Conservation (phyloP, 2,329 filamentous ascomycete species). For the Penicillium sp. region DNA sequence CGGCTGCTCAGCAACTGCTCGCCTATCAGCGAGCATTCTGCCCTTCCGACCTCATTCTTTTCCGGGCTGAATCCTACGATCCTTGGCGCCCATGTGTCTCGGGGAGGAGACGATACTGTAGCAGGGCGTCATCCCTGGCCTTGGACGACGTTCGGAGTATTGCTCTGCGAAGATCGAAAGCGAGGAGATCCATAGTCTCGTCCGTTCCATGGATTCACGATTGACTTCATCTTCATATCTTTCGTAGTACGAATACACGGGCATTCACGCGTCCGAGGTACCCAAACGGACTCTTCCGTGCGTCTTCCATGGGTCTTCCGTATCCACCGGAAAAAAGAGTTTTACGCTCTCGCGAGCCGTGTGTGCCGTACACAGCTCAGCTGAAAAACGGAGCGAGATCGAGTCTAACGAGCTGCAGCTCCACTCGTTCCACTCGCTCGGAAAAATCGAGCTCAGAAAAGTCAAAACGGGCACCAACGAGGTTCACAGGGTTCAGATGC, state of each 20-base stretch:
- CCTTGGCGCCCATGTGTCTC: slow-evolving; percentile 25
- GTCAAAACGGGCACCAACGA: slow-evolving; percentile 9
- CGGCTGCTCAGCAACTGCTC: slow-evolving; percentile 33
- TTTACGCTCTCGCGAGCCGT: slow-evolving; percentile 18
- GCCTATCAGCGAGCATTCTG: slow-evolving; percentile 32
- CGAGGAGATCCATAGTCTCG: neutral
- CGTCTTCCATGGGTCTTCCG: slow-evolving; percentile 24
- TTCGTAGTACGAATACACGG: neutral
- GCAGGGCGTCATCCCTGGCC: slow-evolving; percentile 1
- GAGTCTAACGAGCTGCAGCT: slow-evolving; percentile 27
- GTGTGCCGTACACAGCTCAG: slow-evolving; percentile 17
- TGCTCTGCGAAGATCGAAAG: neutral
- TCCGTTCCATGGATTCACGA: neutral
- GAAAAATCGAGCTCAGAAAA: slow-evolving; percentile 30
- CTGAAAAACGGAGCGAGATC: slow-evolving; percentile 31
- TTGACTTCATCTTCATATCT: neutral
- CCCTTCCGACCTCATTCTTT: slow-evolving; percentile 10
- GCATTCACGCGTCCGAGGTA: slow-evolving; percentile 1
- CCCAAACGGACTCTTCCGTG: slow-evolving; percentile 11
- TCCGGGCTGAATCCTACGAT: slow-evolving; percentile 19
- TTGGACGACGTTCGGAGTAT: neutral
- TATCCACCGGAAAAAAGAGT: slow-evolving; percentile 18
- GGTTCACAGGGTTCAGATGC: slow-evolving; percentile 10
- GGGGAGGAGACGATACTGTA: slow-evolving; percentile 3
- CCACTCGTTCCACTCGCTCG: slow-evolving; percentile 33